phyloP scores from a whole-genome alignment of 2,329 filamentous ascomycete genomes.

The Fusarium hostae region DNA sequence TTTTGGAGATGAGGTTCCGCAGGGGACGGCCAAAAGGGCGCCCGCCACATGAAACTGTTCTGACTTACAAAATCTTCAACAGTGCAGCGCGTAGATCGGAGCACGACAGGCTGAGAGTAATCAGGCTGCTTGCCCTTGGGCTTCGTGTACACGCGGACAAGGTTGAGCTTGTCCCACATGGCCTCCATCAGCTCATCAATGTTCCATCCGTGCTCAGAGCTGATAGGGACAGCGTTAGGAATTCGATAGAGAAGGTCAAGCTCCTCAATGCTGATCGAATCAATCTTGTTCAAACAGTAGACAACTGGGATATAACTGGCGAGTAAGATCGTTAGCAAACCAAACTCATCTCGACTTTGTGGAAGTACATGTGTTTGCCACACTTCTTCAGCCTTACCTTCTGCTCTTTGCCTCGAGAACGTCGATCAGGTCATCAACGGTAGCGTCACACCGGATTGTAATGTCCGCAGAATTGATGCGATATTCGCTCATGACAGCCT shows the following conservation, averaged over 20 bases:
- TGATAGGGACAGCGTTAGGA: constrained; percentile 96
- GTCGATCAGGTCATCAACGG: constrained; percentile 96
- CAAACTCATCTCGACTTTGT: not conserved
- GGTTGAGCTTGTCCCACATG: constrained; percentile 97
- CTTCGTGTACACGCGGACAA: constrained; percentile 96
- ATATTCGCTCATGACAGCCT: constrained; percentile 97
- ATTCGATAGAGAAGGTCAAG: constrained; percentile 96
- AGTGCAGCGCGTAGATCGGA: constrained; percentile 83
- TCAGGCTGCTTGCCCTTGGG: constrained; percentile 95
- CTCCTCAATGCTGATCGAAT: constrained; percentile 97
- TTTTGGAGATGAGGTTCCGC: constrained; percentile 17
- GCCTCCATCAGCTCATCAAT: constrained; percentile 94
- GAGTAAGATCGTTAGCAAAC: constrained; percentile 25
- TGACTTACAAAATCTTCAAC: constrained; percentile 94
- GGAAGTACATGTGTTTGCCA: constrained; percentile 2
- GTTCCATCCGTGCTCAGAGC: constrained; percentile 98
- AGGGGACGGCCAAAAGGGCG: constrained; percentile 1
- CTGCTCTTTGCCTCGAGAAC: constrained; percentile 92
- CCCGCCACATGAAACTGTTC: constrained; percentile 2
- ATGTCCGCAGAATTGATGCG: constrained; percentile 97
- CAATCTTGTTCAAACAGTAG: constrained; percentile 99
- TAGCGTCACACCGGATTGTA: constrained; percentile 96
- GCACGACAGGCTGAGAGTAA: constrained; percentile 89
- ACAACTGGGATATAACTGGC: constrained; percentile 97
- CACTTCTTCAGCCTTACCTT: constrained; percentile 47